Percentiles rank a stretch among this genome's conserved stretches.
phyloP scores from a whole-genome alignment of 225 moss, liverwort and hornwort genomes.

The Rhytidiadelphus loreus region DNA sequence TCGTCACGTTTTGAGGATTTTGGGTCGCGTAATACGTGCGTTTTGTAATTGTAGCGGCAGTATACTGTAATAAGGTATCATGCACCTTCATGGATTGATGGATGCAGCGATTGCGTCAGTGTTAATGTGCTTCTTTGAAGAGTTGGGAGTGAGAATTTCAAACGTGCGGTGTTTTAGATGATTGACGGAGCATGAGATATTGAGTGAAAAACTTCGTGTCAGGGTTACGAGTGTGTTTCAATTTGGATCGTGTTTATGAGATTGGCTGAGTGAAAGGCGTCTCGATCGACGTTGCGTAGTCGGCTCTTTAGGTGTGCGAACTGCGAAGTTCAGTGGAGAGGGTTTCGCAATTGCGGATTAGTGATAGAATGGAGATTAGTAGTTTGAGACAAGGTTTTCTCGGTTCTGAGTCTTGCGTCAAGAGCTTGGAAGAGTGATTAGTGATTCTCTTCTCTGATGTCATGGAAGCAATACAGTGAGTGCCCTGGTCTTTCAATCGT shows the following conservation, averaged over 20 bases:
- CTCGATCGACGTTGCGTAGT: background rate
- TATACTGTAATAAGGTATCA: background rate
- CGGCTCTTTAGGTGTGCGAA: background rate
- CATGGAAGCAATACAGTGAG: background rate
- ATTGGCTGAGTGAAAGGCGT: background rate
- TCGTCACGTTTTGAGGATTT: background rate
- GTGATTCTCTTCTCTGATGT: background rate
- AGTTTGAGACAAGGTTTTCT: background rate
- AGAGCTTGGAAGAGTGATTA: background rate
- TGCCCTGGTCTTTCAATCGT: background rate
- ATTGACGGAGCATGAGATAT: background rate
- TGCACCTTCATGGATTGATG: background rate
- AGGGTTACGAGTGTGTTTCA: background rate
- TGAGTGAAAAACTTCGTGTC: background rate
- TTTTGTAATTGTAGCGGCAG: background rate
- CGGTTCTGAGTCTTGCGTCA: background rate
- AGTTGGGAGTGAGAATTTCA: background rate
- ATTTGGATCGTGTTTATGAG: background rate
- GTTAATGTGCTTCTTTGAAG: background rate
- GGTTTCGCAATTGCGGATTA: background rate
- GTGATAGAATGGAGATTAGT: background rate
- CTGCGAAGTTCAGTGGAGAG: background rate
- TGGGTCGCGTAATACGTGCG: background rate
- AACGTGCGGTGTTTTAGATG: background rate
- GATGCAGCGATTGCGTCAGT: background rate